Evolutionary conservation across 176 grass and related monocot genomes (phyloP).

Genomic region (Cymbopogon citratus): DNA sequence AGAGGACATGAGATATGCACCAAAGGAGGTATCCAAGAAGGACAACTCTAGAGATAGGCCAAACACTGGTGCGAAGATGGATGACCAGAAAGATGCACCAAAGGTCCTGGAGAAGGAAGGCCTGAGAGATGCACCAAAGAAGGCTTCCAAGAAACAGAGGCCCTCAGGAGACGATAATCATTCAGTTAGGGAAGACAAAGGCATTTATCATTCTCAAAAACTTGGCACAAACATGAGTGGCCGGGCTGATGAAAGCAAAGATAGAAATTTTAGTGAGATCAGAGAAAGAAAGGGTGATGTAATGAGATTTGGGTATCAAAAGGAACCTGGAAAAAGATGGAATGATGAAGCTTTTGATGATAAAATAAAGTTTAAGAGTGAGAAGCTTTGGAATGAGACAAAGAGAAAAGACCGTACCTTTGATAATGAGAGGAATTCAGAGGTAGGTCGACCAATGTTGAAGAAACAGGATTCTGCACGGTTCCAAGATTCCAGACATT

Average conservation of each 20-base stretch:
- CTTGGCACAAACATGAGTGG: constrained; percentile 15
- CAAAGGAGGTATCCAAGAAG: constrained; percentile 32
- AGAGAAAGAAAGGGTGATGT: constrained; percentile 38
- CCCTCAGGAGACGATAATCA: constrained; percentile 12
- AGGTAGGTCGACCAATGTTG: constrained; percentile 37
- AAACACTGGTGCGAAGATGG: constrained; percentile 18
- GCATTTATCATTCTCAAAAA: constrained; percentile 26
- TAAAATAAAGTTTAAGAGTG: constrained; percentile 40
- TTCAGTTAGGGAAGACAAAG: constrained; percentile 31
- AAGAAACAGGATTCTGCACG: constrained; percentile 53
- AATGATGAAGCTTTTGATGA: constrained; percentile 30
- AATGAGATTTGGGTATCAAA: constrained; percentile 36
- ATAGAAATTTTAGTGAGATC: constrained; percentile 35
- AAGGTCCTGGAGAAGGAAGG: constrained; percentile 36
- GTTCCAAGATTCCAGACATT: constrained; percentile 32
- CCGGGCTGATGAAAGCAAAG: constrained; percentile 34
- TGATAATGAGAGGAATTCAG: constrained; percentile 28
- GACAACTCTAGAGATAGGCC: constrained; percentile 27
- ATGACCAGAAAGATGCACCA: constrained; percentile 34
- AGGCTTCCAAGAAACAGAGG: constrained; percentile 24
- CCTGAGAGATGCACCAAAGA: constrained; percentile 39
- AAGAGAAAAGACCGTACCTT: constrained; percentile 41
- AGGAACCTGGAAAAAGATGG: constrained; percentile 44
- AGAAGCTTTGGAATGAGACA: constrained; percentile 31
- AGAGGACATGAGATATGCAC: constrained; percentile 19